Evolutionary conservation across 495 filamentous ascomycete species (phyloP).

Genomic region (Aspergillus ellipticus): DNA sequence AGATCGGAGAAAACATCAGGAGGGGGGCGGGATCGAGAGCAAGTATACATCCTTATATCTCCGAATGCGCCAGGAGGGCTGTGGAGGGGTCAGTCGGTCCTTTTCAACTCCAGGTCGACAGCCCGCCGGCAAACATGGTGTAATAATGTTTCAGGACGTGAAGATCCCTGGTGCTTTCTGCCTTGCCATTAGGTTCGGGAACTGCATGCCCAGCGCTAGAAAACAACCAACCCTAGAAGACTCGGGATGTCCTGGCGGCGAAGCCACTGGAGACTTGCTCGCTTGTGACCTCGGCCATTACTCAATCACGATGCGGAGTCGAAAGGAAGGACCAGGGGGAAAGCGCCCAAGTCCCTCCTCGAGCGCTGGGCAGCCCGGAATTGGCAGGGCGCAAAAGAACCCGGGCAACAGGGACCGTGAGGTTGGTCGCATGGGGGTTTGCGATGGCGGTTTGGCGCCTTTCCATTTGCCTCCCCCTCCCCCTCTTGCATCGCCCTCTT

Average conservation of each 20-base stretch:
- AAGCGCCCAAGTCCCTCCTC: conserved; percentile 6
- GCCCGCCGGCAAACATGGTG: neutral
- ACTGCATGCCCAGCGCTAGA: neutral
- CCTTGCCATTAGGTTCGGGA: conserved; percentile 8
- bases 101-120: conserved; percentile 5
- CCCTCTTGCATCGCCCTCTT: neutral
- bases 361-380: neutral
- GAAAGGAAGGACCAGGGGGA: conserved; percentile 1
- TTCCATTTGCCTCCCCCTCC: neutral
- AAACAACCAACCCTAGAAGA: neutral
- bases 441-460: neutral
- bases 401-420: conserved; percentile 12
- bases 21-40: neutral
- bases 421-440: conserved; percentile 6
- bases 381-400: conserved; percentile 6
- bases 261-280: neutral
- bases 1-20: neutral
- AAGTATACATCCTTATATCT: neutral
- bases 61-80: neutral
- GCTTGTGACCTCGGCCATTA: neutral
- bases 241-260: neutral
- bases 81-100: neutral
- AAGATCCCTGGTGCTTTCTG: conserved; percentile 1
- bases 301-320: neutral
- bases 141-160: conserved; percentile 6